Evolutionary conservation across 495 filamentous ascomycete genomes (phyloP), one percentile per base, ranked within the genome.

Genomic region (Neurospora tetraspora): DNA sequence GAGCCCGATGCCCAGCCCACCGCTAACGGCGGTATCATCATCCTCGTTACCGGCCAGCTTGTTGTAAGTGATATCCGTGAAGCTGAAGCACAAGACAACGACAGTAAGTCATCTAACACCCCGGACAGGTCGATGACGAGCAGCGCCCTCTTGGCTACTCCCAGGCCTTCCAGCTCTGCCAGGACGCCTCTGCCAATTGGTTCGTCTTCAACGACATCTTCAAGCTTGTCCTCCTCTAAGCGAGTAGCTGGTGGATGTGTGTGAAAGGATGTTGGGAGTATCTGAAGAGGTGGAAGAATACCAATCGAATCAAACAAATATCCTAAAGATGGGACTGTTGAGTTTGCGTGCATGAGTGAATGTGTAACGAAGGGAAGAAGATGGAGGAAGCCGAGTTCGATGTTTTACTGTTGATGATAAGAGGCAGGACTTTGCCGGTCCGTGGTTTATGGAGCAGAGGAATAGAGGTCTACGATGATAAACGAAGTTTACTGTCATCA

Each of bases 131-230:
- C 76, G 94, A 97, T 72, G 94, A 92, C 70, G 88, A 93, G 80
- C 83, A 90, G 74, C 85, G 87, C 73, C 92, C 93, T 47, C 93
- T 97, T 88, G 91, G 86, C 85, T 98, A 92, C 83, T 89, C 89
- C 39, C 94, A 98, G 85, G 81, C 84, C 38, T 98, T 97, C 87
- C 91, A 94, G 76, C 89, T 98, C 65, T 79, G 87, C 73, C 91
- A 90, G 42, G 91, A 94, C 37, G 83, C 82, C n/a, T 12, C 76
- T 36, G 91, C 89, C 59, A 89, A 85, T 82, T 97, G 90, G 85
- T 97, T 88, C 80, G 90, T 98, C 78, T 90, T 89, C 84, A 97
- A 97, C 86, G 94, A 98, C 79, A 83, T 97, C 82, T 98, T 97
- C 89, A 90, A 90, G 76, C 86, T 98, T 72, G 86, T 94, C 74